Base-by-base conservation (phyloP, 2,329 filamentous ascomycete genomes). In the Aspergillus neotritici region DNA sequence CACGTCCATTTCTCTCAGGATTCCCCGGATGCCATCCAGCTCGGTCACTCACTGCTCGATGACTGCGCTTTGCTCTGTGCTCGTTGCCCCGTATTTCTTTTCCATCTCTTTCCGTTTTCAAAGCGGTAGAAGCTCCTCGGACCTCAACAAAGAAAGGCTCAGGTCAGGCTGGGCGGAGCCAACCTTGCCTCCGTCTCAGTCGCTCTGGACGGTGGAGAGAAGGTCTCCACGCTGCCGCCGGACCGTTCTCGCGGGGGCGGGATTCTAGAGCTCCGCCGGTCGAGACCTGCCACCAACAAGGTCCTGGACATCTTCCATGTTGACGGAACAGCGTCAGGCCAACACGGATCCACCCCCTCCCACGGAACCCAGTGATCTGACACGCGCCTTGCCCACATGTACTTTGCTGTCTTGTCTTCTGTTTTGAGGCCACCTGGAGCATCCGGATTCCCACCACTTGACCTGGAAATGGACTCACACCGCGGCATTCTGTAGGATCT, bases 401-500 rank as follows among this genome's bases (percentile, higher is more conserved):
- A n/a, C 29, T 28, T 34, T 25, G 36, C 16, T 37, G 16, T 33
- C 37, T 32, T 39, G n/a, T 16, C 29, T 32, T 38, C 33, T 40
- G 17, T 36, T 16, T 36, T 41, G 51, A 47, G 34, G 17, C 30
- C 52, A 49, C 34, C 39, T 35, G 28, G 14, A 37, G 38, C 31
- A 39, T 44, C 47, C 47, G 43, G 52, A 51, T 44, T 52, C 44
- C 34, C 25, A 30, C 16, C 50, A 51, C 46, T 53, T 44, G 58
- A 54, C 73, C 77, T 74, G 73, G 77, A 80, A 67, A 73, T 68
- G 79, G 73, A 89, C 86, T 90, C 87, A 93, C 85, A 78, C 79
- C 56, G 39, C 80, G 79, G 80, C 71, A 78, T 77, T 82, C 75
- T 83, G 73, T 89, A 98, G 93, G 93, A 98, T 72, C 83, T 98